phyloP scores from a whole-genome alignment of 768 basidiomycete genomes.

The Serendipita sp. region DNA sequence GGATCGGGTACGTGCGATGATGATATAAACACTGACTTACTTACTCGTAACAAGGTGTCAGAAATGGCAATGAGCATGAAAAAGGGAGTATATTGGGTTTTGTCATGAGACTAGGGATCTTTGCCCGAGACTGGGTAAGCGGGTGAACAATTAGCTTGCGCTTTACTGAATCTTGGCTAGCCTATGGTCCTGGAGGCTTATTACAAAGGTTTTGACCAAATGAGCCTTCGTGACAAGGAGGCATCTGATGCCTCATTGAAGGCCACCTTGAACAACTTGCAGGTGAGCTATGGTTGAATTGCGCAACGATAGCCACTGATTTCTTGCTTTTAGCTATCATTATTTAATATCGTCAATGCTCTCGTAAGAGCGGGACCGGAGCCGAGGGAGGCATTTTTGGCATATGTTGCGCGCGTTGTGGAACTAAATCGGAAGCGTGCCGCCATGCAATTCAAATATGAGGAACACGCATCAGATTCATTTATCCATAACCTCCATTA shows the following conservation, averaged over 20 bases:
- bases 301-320: background rate
- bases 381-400: constrained; percentile 63
- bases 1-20: background rate
- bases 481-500: constrained; percentile 84
- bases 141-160: background rate
- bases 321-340: constrained; percentile 27
- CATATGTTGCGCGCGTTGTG: constrained; percentile 62
- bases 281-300: constrained; percentile 28
- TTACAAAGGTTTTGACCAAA: constrained; percentile 72
- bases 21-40: background rate
- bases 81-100: constrained; percentile 61
- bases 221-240: constrained; percentile 55
- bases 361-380: constrained; percentile 71
- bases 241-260: constrained; percentile 72
- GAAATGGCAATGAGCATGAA: constrained; percentile 22
- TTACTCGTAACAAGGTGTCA: background rate
- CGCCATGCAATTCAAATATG: constrained; percentile 84
- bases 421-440: constrained; percentile 67
- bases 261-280: constrained; percentile 70
- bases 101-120: constrained; percentile 66
- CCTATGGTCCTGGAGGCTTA: constrained; percentile 60
- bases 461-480: constrained; percentile 75
- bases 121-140: constrained; percentile 74
- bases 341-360: constrained; percentile 78
- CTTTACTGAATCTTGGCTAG: constrained; percentile 23